phyloP scores from a whole-genome alignment of 1,139 yeast genomes.

The Candida albicans region DNA sequence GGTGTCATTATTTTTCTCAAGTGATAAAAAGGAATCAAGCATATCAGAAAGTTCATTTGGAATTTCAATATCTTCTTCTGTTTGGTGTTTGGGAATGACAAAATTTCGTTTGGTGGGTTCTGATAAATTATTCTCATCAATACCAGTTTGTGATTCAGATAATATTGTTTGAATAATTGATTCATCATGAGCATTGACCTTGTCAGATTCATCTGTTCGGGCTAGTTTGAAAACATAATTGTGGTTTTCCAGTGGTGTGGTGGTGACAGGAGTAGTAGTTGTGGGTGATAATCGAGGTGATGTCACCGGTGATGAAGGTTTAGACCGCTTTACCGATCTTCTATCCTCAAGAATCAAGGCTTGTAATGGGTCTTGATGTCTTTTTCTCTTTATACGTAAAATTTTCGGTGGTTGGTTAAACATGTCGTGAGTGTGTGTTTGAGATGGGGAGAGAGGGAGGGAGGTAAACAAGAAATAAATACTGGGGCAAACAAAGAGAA shows the following conservation, averaged over 20 bases:
- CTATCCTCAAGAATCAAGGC: conserved; percentile 57
- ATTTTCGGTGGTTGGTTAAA: conserved; percentile 49
- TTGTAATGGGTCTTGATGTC: conserved; percentile 84
- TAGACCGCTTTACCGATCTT: conserved; percentile 44
- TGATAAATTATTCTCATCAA: conserved; percentile 4
- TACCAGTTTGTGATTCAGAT: conserved; percentile 12
- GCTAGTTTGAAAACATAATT: conserved; percentile 57
- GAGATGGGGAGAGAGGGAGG: conserved; percentile 3
- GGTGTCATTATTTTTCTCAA: conserved; percentile 1
- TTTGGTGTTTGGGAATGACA: conserved; percentile 34
- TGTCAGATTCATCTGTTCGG: conserved; percentile 52
- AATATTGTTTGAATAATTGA: conserved; percentile 19
- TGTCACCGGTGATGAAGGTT: conserved; percentile 37
- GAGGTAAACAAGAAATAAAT: background rate
- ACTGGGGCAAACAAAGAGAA: too few species aligned
- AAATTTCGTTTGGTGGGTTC: conserved; percentile 24
- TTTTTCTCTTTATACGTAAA: conserved; percentile 78
- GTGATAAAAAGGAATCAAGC: conserved; percentile 56
- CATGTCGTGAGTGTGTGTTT: background rate
- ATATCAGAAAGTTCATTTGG: conserved; percentile 68
- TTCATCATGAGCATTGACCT: conserved; percentile 20
- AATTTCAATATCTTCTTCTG: conserved; percentile 43
- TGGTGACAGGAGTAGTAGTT: conserved; percentile 18
- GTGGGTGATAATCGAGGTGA: conserved; percentile 22
- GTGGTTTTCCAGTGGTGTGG: conserved; percentile 11